Base-by-base conservation (phyloP, 2,329 filamentous ascomycete species). In the Remersonia thermophila region DNA sequence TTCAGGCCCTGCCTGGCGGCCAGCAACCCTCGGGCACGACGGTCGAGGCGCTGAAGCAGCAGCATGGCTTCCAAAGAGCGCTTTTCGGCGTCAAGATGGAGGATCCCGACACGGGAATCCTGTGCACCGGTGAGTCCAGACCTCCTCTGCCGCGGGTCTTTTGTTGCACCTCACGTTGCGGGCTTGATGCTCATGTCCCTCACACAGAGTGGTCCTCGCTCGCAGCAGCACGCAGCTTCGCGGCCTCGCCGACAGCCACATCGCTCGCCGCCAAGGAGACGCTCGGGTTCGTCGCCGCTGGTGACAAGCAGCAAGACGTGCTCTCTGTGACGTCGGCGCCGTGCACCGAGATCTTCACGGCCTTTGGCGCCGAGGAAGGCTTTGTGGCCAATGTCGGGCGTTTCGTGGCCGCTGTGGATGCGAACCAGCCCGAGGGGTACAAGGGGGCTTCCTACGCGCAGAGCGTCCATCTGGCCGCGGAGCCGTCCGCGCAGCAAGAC, bases 311-410 rank as follows among this genome's bases (percentile, higher is more conserved):
- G 5, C 5, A 23, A 9, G 20, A 23, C 20, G 20, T 23, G 9
- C 20, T 23, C 20, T 5, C 20, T 9, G 20, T 23, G 20, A 9
- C 9, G 5, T 23, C 20, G 8, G 41, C 44, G 16, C 46, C 49
- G 2, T 40, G 41, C 28, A 51, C 49, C 6, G 50, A 51, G 40
- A 35, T 50, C 3, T 51, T 49, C 28, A 48, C 49, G 10, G 46
- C 43, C 23, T 51, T 43, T 39, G 46, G 44, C n/a, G 40, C 39
- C 5, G 37, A 43, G 36, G 30, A 42, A 2, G 40, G 37, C 9
- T 52, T 47, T 30, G 34, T 20, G n/a, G 45, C 26, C 11, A 39
- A 46, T 9, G 35, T 40, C 23, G 37, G 20, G 9, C 20, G 30
- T 35, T 51, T 51, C 31, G 30, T 36, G 14, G 28, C n/a, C 7